Percentiles rank a stretch among this genome's conserved stretches.
phyloP scores from a whole-genome alignment of 2,329 filamentous ascomycete species.

The Gyromitra esculenta region DNA sequence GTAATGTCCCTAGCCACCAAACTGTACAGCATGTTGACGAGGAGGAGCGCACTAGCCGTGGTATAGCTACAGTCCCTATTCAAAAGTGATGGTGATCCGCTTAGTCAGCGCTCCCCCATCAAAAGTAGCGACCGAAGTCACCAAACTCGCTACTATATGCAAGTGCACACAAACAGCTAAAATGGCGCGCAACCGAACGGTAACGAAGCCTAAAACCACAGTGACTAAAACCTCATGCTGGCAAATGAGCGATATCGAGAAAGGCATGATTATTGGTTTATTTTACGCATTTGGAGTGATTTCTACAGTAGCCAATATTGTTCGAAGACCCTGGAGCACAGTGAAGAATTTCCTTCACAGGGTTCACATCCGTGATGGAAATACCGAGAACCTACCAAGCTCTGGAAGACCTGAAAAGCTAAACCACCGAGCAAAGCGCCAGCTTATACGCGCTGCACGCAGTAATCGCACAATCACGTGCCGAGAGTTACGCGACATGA shows the following conservation, averaged over 20 bases:
- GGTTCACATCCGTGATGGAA: neutral
- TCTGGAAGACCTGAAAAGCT: neutral
- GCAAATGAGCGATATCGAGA: slow-evolving; percentile 15
- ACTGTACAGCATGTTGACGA: too few species aligned
- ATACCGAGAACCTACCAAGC: neutral
- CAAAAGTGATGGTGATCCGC: too few species aligned
- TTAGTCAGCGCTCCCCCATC: too few species aligned
- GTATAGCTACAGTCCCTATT: too few species aligned
- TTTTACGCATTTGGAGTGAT: slow-evolving; percentile 21
- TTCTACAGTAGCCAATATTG: neutral
- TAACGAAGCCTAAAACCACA: neutral
- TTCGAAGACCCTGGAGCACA: neutral
- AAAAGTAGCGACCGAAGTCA: too few species aligned
- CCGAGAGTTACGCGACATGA: neutral
- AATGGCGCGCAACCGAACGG: neutral
- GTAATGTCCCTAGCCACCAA: too few species aligned
- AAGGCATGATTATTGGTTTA: slow-evolving; percentile 29
- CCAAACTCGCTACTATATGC: too few species aligned
- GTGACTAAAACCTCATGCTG: neutral
- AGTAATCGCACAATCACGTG: slow-evolving; percentile 3
- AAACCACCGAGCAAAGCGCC: neutral
- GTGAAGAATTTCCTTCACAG: slow-evolving; percentile 17
- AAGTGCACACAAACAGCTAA: too few species aligned
- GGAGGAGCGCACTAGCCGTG: too few species aligned
- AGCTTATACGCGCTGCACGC: neutral